Percentiles rank a stretch among this genome's conserved stretches.
Conservation (phyloP, 306 rosid genomes). For the Delonix regia region DNA sequence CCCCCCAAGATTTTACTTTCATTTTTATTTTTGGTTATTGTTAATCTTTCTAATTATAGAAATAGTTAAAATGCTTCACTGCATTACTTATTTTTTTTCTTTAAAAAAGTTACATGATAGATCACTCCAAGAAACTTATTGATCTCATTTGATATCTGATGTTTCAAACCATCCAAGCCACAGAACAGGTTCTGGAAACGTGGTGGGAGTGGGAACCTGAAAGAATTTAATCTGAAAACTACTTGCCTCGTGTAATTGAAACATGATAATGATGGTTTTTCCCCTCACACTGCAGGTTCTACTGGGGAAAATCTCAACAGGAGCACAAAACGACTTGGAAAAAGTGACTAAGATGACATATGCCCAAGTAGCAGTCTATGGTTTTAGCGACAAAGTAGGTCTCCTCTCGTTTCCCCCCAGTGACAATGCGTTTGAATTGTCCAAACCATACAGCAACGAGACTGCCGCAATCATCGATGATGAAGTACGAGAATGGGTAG, state of each 20-base stretch:
- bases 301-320: conserved; percentile 51
- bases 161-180: not conserved
- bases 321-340: conserved; percentile 55
- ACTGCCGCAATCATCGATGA: conserved; percentile 74
- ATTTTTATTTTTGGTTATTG: no score
- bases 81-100: no score
- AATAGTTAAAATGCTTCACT: no score
- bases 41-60: not conserved
- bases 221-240: no score
- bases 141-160: no score
- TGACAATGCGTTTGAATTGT: conserved; percentile 64
- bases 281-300: conserved; percentile 31
- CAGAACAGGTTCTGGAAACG: not conserved
- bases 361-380: conserved; percentile 50
- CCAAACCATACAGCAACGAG: conserved; percentile 83
- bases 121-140: no score
- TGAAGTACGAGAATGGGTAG: conserved; percentile 90
- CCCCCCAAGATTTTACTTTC: not conserved
- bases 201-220: no score
- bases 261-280: not conserved
- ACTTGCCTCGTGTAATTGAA: not conserved
- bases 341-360: conserved; percentile 56
- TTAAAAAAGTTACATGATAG: no score
- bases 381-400: conserved; percentile 51
- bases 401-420: conserved; percentile 46